Evolutionary conservation across 2,329 filamentous ascomycete genomes (phyloP).

Genomic region (Myriosclerotinia duriaeana): DNA sequence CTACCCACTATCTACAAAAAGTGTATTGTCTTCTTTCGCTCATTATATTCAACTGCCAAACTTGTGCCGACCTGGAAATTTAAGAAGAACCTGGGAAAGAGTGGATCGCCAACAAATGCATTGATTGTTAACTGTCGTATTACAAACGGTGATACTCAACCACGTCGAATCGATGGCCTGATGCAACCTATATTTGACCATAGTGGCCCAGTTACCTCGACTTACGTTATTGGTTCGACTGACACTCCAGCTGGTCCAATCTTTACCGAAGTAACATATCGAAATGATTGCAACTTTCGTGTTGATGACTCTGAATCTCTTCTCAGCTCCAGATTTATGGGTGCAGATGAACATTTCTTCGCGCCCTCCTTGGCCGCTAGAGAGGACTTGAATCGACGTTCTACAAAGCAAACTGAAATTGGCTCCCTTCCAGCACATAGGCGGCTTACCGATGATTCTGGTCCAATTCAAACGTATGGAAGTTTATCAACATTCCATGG

Average conservation of each 20-base stretch:
- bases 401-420: conserved; percentile 51
- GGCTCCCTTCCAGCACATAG: conserved; percentile 73
- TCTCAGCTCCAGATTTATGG: conserved; percentile 90
- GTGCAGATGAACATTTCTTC: conserved; percentile 84
- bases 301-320: conserved; percentile 89
- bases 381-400: conserved; percentile 42
- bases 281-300: conserved; percentile 85
- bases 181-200: conserved; percentile 67
- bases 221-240: conserved; percentile 78
- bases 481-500: conserved; percentile 88
- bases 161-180: conserved; percentile 65
- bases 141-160: conserved; percentile 54
- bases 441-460: conserved; percentile 49
- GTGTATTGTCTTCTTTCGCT: conserved; percentile 90
- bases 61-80: conserved; percentile 87
- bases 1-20: conserved; percentile 95
- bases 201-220: conserved; percentile 63
- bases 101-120: conserved; percentile 57
- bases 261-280: conserved; percentile 77
- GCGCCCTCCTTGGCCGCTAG: conserved; percentile 64
- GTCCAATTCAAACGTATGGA: conserved; percentile 79
- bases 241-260: conserved; percentile 85
- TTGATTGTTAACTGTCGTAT: conserved; percentile 82
- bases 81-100: conserved; percentile 68
- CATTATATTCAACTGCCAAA: conserved; percentile 78